These are phyloP conservation scores for Cercospora janseana DNA, from an alignment of 2,329 filamentous ascomycete genomes.

Conservation along the genomic window DNA sequence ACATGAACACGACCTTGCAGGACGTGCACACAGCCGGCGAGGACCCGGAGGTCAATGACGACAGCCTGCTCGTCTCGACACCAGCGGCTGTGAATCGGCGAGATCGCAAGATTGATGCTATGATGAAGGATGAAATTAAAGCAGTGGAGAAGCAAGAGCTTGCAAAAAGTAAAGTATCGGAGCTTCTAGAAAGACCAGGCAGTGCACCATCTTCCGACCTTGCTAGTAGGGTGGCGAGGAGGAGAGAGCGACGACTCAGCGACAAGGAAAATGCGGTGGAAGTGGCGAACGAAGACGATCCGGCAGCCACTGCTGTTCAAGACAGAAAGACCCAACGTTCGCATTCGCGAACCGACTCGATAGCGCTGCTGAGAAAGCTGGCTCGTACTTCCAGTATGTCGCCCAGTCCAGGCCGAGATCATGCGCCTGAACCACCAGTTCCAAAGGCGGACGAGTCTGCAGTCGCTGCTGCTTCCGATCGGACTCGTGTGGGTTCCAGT, in stretches of 20 bases:
- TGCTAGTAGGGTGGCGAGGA: constrained; percentile 9
- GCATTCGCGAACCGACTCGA: constrained; percentile 45
- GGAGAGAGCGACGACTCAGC: constrained; percentile 16
- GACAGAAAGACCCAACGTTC: constrained; percentile 3
- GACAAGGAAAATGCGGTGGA: constrained; percentile 16
- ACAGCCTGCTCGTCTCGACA: constrained; percentile 50
- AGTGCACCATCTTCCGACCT: constrained; percentile 15
- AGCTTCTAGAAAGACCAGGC: constrained; percentile 11
- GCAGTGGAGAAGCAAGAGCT: constrained; percentile 34
- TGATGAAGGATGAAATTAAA: constrained; percentile 45
- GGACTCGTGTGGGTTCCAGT: background rate
- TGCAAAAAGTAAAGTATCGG: constrained; percentile 18
- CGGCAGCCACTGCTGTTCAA: background rate
- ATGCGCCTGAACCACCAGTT: constrained; percentile 4
- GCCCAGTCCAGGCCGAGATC: constrained; percentile 43
- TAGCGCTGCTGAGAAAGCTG: constrained; percentile 47
- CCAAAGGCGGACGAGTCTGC: background rate
- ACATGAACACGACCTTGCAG: constrained; percentile 31
- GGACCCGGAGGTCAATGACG: constrained; percentile 47
- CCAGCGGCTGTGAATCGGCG: constrained; percentile 40
- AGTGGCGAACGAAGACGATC: background rate
- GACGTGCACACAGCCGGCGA: constrained; percentile 31
- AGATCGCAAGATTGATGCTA: constrained; percentile 42
- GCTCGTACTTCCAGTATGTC: constrained; percentile 48
- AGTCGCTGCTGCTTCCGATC: background rate